Percentiles rank a stretch among this genome's conserved stretches.
phyloP scores from a whole-genome alignment of 768 basidiomycete species.

The Kwoniella europaea region DNA sequence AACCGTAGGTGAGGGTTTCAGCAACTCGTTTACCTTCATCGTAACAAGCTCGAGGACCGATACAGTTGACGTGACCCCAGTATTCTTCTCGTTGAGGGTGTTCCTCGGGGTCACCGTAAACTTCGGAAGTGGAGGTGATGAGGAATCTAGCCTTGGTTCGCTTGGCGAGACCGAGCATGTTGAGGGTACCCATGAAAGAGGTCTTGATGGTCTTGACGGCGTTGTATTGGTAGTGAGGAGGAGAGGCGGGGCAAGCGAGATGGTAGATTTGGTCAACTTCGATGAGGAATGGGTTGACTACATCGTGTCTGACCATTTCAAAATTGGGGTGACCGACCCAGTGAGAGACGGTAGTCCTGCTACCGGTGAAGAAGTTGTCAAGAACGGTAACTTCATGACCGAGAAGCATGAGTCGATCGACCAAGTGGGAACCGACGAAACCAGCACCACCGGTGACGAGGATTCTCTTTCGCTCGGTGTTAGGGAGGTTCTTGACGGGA shows the following conservation, averaged over 20 bases:
- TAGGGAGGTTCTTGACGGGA: constrained; percentile 83
- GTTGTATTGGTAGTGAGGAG: constrained; percentile 97
- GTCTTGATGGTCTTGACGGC: constrained; percentile 98
- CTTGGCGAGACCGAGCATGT: constrained; percentile 98
- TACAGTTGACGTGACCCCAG: constrained; percentile 99
- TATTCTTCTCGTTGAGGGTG: constrained; percentile 97
- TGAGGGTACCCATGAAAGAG: constrained; percentile 95
- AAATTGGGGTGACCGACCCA: constrained; percentile 92
- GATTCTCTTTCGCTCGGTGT: constrained; percentile 79
- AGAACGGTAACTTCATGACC: constrained; percentile 97
- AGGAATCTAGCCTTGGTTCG: constrained; percentile 96
- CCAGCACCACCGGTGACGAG: constrained; percentile 97
- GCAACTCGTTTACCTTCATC: constrained; percentile 99
- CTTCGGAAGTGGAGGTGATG: constrained; percentile 94
- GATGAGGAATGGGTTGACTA: constrained; percentile 96
- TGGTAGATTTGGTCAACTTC: constrained; percentile 99
- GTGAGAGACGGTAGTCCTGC: constrained; percentile 77
- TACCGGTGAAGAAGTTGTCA: constrained; percentile 99
- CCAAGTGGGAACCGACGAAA: constrained; percentile 97
- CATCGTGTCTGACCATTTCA: constrained; percentile 95
- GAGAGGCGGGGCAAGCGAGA: constrained; percentile 95
- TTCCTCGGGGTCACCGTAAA: constrained; percentile 97
- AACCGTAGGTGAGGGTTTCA: constrained; percentile 96
- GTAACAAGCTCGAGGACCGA: constrained; percentile 98
- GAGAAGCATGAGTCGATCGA: constrained; percentile 95